phyloP scores from a whole-genome alignment of 139 green algal species.

The Haematococcus sp. region DNA sequence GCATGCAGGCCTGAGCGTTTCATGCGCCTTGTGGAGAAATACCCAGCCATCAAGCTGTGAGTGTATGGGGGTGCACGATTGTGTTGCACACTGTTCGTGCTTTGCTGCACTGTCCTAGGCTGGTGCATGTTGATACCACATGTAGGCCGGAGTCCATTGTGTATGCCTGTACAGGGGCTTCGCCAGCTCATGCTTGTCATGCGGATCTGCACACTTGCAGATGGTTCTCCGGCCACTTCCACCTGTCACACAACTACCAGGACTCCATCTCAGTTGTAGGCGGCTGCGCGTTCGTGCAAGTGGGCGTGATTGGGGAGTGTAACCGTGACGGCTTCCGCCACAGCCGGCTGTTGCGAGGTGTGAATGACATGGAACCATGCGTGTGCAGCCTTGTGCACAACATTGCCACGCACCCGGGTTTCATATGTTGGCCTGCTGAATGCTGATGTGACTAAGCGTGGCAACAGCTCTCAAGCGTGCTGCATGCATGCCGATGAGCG shows the following conservation, averaged over 20 bases:
- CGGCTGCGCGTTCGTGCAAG: slow-evolving; percentile 72
- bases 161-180: too few relatives aligned
- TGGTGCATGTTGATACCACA: too few relatives aligned
- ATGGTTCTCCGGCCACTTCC: slow-evolving; percentile 80
- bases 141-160: too few relatives aligned
- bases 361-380: background rate
- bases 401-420: slow-evolving; percentile 15
- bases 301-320: slow-evolving; percentile 79
- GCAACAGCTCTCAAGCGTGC: too few relatives aligned
- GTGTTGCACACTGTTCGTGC: too few relatives aligned
- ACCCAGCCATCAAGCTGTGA: slow-evolving; percentile 70
- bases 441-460: too few relatives aligned
- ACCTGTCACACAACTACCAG: slow-evolving; percentile 74
- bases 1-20: slow-evolving; percentile 49
- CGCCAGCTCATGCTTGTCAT: too few relatives aligned
- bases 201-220: too few relatives aligned
- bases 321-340: slow-evolving; percentile 64
- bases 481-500: too few relatives aligned
- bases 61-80: too few relatives aligned
- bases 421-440: too few relatives aligned
- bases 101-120: too few relatives aligned
- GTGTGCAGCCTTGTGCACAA: background rate
- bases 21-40: slow-evolving; percentile 52
- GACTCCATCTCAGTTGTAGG: slow-evolving; percentile 64
- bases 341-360: slow-evolving; percentile 8